phyloP scores from a whole-genome alignment of 352 stramenopile species.

The Achlya hypogyna region DNA sequence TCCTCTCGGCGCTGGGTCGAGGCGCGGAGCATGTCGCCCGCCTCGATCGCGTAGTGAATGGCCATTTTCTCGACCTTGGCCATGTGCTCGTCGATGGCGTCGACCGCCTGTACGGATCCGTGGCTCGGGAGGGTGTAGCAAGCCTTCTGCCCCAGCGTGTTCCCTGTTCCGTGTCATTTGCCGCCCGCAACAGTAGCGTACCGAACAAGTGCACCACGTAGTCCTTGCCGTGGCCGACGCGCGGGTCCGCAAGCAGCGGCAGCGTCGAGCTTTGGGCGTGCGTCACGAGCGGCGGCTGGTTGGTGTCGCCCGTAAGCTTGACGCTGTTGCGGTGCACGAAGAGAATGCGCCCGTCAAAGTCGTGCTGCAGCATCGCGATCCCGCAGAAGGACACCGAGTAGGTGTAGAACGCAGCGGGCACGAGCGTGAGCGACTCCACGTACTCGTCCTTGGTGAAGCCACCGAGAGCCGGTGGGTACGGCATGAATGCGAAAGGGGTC shows the following conservation, averaged over 20 bases:
- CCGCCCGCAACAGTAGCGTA: background rate
- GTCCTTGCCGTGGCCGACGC: background rate
- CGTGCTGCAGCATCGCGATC: constrained; percentile 42
- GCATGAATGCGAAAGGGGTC: constrained; percentile 34
- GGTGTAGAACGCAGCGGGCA: constrained; percentile 15
- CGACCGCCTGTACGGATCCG: background rate
- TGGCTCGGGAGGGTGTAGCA: background rate
- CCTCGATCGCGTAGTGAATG: constrained; percentile 43
- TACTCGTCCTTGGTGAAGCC: constrained; percentile 25
- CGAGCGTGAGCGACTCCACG: background rate
- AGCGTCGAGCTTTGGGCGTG: constrained; percentile 67
- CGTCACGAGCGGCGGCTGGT: constrained; percentile 68
- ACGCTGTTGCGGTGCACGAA: constrained; percentile 49
- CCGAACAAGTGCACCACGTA: background rate
- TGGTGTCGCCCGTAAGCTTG: constrained; percentile 47
- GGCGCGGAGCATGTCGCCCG: background rate
- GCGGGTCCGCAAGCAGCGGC: constrained; percentile 41
- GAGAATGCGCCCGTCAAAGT: constrained; percentile 27
- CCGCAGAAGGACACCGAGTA: constrained; percentile 45
- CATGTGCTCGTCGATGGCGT: constrained; percentile 16
- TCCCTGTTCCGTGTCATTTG: background rate
- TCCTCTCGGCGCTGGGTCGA: background rate
- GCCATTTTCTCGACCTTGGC: constrained; percentile 40
- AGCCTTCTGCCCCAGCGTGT: background rate
- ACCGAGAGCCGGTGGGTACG: constrained; percentile 28